Percentiles rank a stretch among this genome's conserved stretches.
These are phyloP conservation scores for Tripterygium wilfordii DNA, from an alignment of 177 flowering plant species.

Conservation along the genomic window DNA sequence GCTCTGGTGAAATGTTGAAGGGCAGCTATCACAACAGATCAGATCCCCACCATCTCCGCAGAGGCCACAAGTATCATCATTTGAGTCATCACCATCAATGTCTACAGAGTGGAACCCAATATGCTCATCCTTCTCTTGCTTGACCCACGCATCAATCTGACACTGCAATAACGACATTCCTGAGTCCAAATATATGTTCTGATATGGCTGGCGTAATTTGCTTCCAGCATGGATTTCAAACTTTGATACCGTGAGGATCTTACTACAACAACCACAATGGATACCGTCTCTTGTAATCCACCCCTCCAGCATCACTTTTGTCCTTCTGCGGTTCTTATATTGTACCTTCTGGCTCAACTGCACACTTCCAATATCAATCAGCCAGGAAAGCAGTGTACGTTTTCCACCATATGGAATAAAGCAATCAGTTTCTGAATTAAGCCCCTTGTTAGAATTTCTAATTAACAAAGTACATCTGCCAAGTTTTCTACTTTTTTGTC, in stretches of 20 bases:
- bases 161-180: conserved; percentile 82
- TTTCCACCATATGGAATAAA: conserved; percentile 78
- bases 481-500: conserved; percentile 49
- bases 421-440: conserved; percentile 49
- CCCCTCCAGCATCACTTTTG: conserved; percentile 68
- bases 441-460: conserved; percentile 54
- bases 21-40: conserved; percentile 98
- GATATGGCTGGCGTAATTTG: conserved; percentile 84
- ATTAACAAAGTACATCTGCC: conserved; percentile 73
- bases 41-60: conserved; percentile 99
- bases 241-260: conserved; percentile 71
- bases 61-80: conserved; percentile 95
- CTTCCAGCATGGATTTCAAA: conserved; percentile 98
- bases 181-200: conserved; percentile 62
- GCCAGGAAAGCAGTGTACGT: conserved; percentile 84
- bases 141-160: conserved; percentile 85
- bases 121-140: conserved; percentile 44
- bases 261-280: conserved; percentile 93
- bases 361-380: conserved; percentile 75
- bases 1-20: conserved; percentile 92
- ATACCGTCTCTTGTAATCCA: conserved; percentile 92
- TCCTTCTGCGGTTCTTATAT: conserved; percentile 72
- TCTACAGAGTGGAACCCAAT: conserved; percentile 49
- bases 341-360: conserved; percentile 67
- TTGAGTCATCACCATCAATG: conserved; percentile 73